Percentiles rank a stretch among this genome's conserved stretches.
Evolutionary conservation across 257 asterid genomes (phyloP).

Genomic region (Capsicum rhomboideum): DNA sequence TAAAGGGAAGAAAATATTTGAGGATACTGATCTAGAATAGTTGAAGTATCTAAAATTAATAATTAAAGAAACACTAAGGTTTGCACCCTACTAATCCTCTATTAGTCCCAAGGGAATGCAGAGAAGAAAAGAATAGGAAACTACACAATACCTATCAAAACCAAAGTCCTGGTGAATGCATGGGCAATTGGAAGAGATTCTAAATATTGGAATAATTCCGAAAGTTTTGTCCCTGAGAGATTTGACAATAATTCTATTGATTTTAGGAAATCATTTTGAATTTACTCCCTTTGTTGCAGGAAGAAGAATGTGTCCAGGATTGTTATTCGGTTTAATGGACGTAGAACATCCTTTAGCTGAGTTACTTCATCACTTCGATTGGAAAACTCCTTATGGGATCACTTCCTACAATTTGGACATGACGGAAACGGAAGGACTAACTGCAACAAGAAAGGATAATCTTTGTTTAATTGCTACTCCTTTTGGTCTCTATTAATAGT

Average conservation of each 20-base stretch:
- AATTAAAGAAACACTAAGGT: not conserved
- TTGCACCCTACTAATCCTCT: not conserved
- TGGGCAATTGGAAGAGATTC: slow-evolving; percentile 11
- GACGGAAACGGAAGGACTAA: not conserved
- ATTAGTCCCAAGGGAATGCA: not conserved
- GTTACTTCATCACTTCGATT: not conserved
- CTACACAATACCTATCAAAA: not conserved
- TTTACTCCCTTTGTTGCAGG: slow-evolving; percentile 22
- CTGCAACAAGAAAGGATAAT: not conserved
- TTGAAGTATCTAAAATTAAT: not conserved
- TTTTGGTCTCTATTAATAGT: not conserved
- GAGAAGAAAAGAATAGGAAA: not conserved
- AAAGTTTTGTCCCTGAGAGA: slow-evolving; percentile 12
- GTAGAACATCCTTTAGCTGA: slow-evolving; percentile 3
- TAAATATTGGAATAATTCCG: slow-evolving; percentile 5
- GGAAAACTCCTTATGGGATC: not conserved
- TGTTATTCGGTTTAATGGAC: slow-evolving; percentile 9
- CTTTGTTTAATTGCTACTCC: slow-evolving; percentile 1
- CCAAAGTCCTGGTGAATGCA: not conserved
- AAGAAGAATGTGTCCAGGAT: slow-evolving; percentile 14
- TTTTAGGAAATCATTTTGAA: slow-evolving; percentile 22
- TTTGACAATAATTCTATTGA: slow-evolving; percentile 4
- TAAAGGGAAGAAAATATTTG: not conserved
- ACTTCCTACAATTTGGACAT: not conserved
- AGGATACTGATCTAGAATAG: not conserved